A percentile compares a stretch with the other conserved stretches of the same genome.
Conservation (phyloP, 2,329 filamentous ascomycete genomes). For the Ascochyta lentis region DNA sequence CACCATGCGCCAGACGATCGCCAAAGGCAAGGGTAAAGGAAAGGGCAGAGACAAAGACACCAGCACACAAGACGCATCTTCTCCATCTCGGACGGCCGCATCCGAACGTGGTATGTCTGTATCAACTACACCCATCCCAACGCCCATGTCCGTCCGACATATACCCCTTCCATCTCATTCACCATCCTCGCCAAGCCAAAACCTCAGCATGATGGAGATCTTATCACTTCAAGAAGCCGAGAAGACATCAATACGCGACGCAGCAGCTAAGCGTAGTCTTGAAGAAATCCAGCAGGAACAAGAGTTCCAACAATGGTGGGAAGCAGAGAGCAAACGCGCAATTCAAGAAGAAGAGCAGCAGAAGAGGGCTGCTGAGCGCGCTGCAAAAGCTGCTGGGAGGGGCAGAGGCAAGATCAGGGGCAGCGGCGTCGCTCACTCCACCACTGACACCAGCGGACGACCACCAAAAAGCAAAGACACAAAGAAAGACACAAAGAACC, state of each 20-base stretch:
- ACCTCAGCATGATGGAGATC: conserved; percentile 85
- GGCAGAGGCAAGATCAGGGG: conserved; percentile 38
- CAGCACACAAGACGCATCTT: conserved; percentile 23
- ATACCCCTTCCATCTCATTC: conserved; percentile 62
- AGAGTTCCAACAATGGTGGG: conserved; percentile 97
- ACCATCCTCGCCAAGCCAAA: conserved; percentile 68
- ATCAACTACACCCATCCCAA: conserved; percentile 43
- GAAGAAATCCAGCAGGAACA: conserved; percentile 97
- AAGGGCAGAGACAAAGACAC: conserved; percentile 38
- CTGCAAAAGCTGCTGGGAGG: conserved; percentile 27
- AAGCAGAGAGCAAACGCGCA: conserved; percentile 77
- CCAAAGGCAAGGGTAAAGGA: conserved; percentile 37
- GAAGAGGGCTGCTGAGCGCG: conserved; percentile 45
- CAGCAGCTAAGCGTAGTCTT: conserved; percentile 83
- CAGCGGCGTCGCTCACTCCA: conserved; percentile 19
- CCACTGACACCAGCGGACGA: not conserved
- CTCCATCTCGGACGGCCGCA: conserved; percentile 33
- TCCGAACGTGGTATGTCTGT: conserved; percentile 45
- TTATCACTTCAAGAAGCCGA: conserved; percentile 85
- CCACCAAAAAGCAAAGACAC: conserved; percentile 19
- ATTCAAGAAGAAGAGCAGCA: conserved; percentile 64
- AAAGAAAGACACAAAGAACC: conserved; percentile 35
- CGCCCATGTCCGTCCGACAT: conserved; percentile 57
- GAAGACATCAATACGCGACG: conserved; percentile 81
- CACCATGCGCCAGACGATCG: conserved; percentile 67